Base-by-base conservation (phyloP, 1,139 yeast genomes). In the Schwanniomyces etchellsii region DNA sequence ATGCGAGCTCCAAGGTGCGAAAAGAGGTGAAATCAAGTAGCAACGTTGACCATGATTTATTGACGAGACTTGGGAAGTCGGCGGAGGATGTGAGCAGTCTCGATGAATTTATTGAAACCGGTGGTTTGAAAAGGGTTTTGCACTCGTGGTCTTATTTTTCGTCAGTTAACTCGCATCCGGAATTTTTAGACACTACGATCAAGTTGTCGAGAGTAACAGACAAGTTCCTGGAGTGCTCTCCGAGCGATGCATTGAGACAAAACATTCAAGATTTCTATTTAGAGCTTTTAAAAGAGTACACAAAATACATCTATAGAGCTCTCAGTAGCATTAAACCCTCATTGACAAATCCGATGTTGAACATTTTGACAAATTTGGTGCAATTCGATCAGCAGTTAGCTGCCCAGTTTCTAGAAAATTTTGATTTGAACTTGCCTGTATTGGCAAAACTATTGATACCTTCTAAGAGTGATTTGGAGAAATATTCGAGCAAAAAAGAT, bases 271-370 rank as follows among this genome's bases (percentile, higher is more conserved):
- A 58, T 4, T 53, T 75, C 29, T 71, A 80, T 35, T 65, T 60
- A 30, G 70, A 70, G 14, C 55, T 86, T 6, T 52, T 86, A 13
- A 62, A 66, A 2, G 70, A 66, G 33, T 74, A 82, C 47, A 52
- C 71, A 29, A 82, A 80, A 44, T 70, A 77, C 14, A 60, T 88
- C 4, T 84, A 83, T 53, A 65, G 95, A 44, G 78, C 83, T 15
- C 58, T 88, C 27, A 73, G 70, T 37, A 72, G 76, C 35, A 55
- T 69, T 42, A 71, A 79, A 39, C 75, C 82, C 0, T 61, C 74
- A 1, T 57, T 76, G 7, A 75, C 91, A 1, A 77, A 72, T 33
- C 81, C 94, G 1, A 68, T 73, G 1, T 48, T 86, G 17, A 52
- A 70, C 26, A 46, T 88, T 12, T 53, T 89, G 42, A 61, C 60